Conservation (phyloP, 257 asterid genomes). For the Scutellaria minor region DNA sequence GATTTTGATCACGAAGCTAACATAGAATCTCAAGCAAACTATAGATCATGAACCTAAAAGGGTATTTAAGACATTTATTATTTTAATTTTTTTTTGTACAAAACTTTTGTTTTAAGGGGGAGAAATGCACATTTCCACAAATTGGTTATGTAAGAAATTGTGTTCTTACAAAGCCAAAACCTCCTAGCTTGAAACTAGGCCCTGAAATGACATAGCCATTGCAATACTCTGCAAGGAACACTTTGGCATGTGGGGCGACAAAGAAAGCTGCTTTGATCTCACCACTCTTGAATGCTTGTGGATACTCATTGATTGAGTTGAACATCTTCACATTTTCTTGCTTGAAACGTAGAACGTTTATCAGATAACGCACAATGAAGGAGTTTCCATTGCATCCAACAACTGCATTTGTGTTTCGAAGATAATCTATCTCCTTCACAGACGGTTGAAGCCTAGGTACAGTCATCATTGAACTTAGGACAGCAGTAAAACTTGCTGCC, state of each 20-base stretch:
- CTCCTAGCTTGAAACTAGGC: conserved; percentile 59
- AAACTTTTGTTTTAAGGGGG: too few relatives aligned
- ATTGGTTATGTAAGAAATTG: not conserved
- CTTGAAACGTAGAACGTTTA: conserved; percentile 44
- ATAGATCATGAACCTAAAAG: too few relatives aligned
- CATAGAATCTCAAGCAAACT: too few relatives aligned
- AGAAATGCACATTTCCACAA: not conserved
- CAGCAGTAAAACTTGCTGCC: conserved; percentile 62
- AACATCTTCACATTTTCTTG: conserved; percentile 41
- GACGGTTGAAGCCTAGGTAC: conserved; percentile 59
- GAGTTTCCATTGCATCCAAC: conserved; percentile 66
- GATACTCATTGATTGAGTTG: conserved; percentile 46
- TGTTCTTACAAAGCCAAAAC: conserved; percentile 71
- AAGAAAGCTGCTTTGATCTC: conserved; percentile 70
- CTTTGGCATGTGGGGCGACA: conserved; percentile 60
- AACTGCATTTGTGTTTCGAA: conserved; percentile 43
- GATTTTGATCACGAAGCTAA: too few relatives aligned
- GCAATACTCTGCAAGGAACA: conserved; percentile 63
- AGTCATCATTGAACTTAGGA: conserved; percentile 60
- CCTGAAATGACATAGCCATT: conserved; percentile 54
- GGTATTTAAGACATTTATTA: too few relatives aligned
- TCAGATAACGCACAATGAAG: conserved; percentile 48
- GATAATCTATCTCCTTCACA: conserved; percentile 45
- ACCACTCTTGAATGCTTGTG: conserved; percentile 49
- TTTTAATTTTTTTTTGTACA: too few relatives aligned